Base-by-base conservation (phyloP, 192 early-diverging fungal species). In the Gamsiella multidivaricata region DNA sequence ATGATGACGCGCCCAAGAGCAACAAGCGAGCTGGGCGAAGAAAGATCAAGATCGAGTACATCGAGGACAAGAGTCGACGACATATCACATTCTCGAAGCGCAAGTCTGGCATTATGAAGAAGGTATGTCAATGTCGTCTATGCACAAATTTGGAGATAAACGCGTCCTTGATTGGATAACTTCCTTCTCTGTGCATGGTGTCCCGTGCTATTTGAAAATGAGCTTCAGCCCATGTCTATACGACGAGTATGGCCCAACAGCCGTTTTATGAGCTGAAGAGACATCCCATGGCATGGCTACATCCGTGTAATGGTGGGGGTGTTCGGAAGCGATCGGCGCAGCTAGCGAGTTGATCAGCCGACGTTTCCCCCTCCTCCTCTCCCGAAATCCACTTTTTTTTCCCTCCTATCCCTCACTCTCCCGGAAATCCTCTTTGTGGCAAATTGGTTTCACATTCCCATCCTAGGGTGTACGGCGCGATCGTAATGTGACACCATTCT, bases 61-160 rank as follows among this genome's bases (percentile, higher is more conserved):
- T 98, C 50, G 92, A 94, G 50, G 96, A 97, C 79, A 96, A 96
- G 83, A 91, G 88, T 57, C 83, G 95, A 65, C 89, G 96, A 50
- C 95, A 96, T 78, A 96, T 97, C 66, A 97, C 96, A 3, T 97
- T 98, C 66, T 91, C 88, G 72, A 98, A 98, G 80, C 88, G 96
- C 70, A 97, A 96, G 79, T 93, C 95, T 15, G 96, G 96, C 46
- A 96, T 98, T 69, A 96, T 98, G 96, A 98, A 98, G 83, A 98
- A 98, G 91, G 90, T 91, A 74, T 41, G 22, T 25, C n/a, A n/a
- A n/a, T n/a, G n/a, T n/a, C n/a, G n/a, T n/a, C n/a, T n/a, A n/a
- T n/a, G n/a, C n/a, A n/a, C n/a, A n/a, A n/a, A n/a, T n/a, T n/a
- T n/a, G n/a, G n/a, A n/a, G n/a, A n/a, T n/a, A n/a, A n/a, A n/a